phyloP scores from a whole-genome alignment of 805 yeast genomes.

The Candida taoyuanica region DNA sequence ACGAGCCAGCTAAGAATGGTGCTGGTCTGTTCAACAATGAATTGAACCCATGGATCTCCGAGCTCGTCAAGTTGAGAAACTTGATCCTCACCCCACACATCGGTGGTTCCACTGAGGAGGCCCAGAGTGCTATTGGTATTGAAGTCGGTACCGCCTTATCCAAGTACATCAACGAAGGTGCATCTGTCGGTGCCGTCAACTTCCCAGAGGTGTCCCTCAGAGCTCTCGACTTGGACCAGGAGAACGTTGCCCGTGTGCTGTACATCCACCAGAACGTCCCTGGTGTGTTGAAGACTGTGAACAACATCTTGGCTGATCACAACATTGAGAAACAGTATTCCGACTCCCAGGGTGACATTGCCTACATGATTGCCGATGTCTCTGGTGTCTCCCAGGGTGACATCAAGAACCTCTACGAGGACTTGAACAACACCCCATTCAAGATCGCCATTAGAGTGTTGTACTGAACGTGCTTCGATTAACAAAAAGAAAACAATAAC shows the following conservation, averaged over 20 bases:
- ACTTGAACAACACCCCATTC: slow-evolving; percentile 84
- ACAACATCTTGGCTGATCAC: slow-evolving; percentile 89
- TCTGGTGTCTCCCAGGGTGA: slow-evolving; percentile 78
- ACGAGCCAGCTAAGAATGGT: slow-evolving; percentile 97
- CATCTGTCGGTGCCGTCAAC: slow-evolving; percentile 91
- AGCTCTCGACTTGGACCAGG: slow-evolving; percentile 81
- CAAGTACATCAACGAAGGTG: slow-evolving; percentile 94
- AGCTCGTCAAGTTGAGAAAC: slow-evolving; percentile 76
- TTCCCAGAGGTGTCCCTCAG: slow-evolving; percentile 97
- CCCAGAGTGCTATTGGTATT: slow-evolving; percentile 94
- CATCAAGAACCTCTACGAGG: slow-evolving; percentile 78
- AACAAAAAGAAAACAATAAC: slow-evolving; percentile 3
- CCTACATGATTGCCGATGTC: slow-evolving; percentile 97
- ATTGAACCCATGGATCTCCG: slow-evolving; percentile 80
- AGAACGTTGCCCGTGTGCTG: slow-evolving; percentile 84
- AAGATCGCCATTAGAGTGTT: slow-evolving; percentile 87
- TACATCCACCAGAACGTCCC: slow-evolving; percentile 98
- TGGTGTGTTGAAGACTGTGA: slow-evolving; percentile 96
- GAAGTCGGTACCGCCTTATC: slow-evolving; percentile 86
- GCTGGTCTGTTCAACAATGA: slow-evolving; percentile 66
- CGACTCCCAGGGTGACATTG: slow-evolving; percentile 94
- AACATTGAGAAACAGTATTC: slow-evolving; percentile 97
- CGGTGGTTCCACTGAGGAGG: slow-evolving; percentile 99
- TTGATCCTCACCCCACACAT: slow-evolving; percentile 94
- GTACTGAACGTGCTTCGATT: slow-evolving; percentile 43